phyloP scores from a whole-genome alignment of 1,139 yeast genomes.

The Tardiomyces digboiensis region DNA sequence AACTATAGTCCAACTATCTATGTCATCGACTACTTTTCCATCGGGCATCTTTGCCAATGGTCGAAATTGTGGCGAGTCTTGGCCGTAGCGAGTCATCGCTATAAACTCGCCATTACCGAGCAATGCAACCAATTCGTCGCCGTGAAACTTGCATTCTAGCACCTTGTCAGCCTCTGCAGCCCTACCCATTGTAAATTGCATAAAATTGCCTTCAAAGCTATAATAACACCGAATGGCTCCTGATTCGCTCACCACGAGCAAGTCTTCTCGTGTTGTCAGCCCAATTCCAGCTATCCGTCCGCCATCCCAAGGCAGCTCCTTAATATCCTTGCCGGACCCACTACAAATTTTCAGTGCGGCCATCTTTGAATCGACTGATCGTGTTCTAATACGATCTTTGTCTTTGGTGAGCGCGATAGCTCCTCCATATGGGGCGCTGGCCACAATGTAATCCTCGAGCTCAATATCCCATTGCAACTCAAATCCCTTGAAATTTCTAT shows the following conservation, averaged over 20 bases:
- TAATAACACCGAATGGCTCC: conserved; percentile 58
- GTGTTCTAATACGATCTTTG: background rate
- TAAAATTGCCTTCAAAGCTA: conserved; percentile 60
- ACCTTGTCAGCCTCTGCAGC: conserved; percentile 31
- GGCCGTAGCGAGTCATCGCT: conserved; percentile 22
- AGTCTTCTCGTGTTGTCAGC: conserved; percentile 44
- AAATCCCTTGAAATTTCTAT: conserved; percentile 27
- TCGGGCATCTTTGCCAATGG: conserved; percentile 1
- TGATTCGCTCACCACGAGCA: conserved; percentile 50
- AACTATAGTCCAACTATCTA: conserved; percentile 26
- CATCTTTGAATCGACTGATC: conserved; percentile 3
- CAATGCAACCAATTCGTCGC: conserved; percentile 31
- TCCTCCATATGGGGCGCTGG: conserved; percentile 37
- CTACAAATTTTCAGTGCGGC: conserved; percentile 38
- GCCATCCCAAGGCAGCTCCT: conserved; percentile 40
- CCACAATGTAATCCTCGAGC: conserved; percentile 23
- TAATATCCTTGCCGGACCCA: conserved; percentile 41
- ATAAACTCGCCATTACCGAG: conserved; percentile 27
- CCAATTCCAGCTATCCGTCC: conserved; percentile 50
- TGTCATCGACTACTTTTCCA: conserved; percentile 5
- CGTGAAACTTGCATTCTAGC: conserved; percentile 28
- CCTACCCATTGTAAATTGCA: conserved; percentile 36
- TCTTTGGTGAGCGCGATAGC: conserved; percentile 29
- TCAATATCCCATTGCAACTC: conserved; percentile 25
- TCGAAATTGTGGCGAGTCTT: conserved; percentile 15